Base-by-base conservation (phyloP, 192 early-diverging fungal species). In the Backusella tarrabulga region DNA sequence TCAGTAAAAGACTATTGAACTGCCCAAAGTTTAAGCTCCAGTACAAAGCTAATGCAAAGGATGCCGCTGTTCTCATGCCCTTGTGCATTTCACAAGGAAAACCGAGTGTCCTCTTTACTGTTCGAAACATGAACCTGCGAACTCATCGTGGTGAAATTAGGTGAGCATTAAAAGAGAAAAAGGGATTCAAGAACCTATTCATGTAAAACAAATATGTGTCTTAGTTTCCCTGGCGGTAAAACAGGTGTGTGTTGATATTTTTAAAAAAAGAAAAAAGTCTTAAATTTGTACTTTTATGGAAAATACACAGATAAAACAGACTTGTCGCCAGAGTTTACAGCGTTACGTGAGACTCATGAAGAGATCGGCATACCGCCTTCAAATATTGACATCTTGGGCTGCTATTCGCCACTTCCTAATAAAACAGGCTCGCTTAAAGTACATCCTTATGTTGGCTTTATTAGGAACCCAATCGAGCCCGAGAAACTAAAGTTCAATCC, bases 81-180 rank as follows among this genome's bases (percentile, higher is more conserved):
- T 85, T 96, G 4, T 94, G 93, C 76, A 34, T 71, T 14, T 85
- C 83, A 8, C 86, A 88, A 3, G 86, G 85, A 7, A 76, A 87
- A 35, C 88, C 89, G 14, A 90, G 90, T 69, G 83, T 97, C 19
- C 79, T 97, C 1, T 95, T 97, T 76, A 95, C 95, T 9, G 86
- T 95, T 38, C 90, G 96, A 21, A 87, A 87, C 44, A 74, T 77
- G 3, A 79, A 82, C 36, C 85, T 97, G 80, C 79, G 90, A 41
- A 80, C 89, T 35, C 96, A 97, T 77, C 84, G 83, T 32, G 95
- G 95, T 8, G 94, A 96, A 79, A 90, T 92, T 42, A 94, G 91
- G 88, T 91, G 83, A 36, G 52, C 5, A 4, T 23, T 60, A 60
- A 32, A 46, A 11, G 21, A 44, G 21, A 60, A 0, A 44, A 35